Percentiles rank a stretch among this genome's conserved stretches.
phyloP scores from a whole-genome alignment of 768 basidiomycete genomes.

The Mycena rebaudengoi region DNA sequence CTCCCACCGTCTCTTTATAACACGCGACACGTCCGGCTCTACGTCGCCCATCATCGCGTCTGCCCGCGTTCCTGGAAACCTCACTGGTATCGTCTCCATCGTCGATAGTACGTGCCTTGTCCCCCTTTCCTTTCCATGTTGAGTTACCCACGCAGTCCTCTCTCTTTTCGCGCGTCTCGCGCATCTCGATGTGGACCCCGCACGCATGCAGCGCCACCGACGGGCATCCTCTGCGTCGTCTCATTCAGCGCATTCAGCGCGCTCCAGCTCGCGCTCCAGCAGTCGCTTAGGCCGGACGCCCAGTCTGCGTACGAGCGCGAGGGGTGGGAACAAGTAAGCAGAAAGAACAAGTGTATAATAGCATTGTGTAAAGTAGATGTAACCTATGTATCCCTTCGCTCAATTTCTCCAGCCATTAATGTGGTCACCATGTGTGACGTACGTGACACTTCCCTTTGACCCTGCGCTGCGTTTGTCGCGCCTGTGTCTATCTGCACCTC shows the following conservation, averaged over 20 bases:
- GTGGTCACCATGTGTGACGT: no score
- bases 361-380: no score
- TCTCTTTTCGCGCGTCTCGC: constrained; percentile 82
- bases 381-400: no score
- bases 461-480: no score
- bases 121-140: background rate
- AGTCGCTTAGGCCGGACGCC: constrained; percentile 17
- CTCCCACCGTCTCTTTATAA: constrained; percentile 82
- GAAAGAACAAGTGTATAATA: background rate
- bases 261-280: constrained; percentile 50
- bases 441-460: no score
- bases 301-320: constrained; percentile 20
- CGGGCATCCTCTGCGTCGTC: constrained; percentile 80
- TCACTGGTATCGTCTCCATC: constrained; percentile 82
- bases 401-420: no score
- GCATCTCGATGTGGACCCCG: constrained; percentile 80
- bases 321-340: background rate
- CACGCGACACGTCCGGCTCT: constrained; percentile 61
- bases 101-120: constrained; percentile 70
- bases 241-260: constrained; percentile 55
- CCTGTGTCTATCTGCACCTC: no score
- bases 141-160: constrained; percentile 58
- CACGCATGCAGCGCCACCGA: constrained; percentile 80
- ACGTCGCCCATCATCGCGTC: constrained; percentile 59
- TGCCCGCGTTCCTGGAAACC: constrained; percentile 49